Evolutionary conservation across 2,329 filamentous ascomycete species (phyloP), one percentile per base, ranked within the genome.

Genomic region (Epichloe elymi): DNA sequence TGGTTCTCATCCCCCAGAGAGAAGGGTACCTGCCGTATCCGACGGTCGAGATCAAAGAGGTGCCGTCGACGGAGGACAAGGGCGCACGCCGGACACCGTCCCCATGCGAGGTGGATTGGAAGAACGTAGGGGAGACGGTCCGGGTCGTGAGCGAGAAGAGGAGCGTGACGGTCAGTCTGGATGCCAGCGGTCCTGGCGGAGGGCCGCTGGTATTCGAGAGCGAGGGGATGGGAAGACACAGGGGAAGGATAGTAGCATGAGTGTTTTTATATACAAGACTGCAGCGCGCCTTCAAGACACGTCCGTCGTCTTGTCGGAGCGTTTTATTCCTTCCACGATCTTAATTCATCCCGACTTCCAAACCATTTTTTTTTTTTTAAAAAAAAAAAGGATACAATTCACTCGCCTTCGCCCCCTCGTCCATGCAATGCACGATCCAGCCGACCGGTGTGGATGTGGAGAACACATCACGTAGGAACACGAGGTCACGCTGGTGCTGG

Each of bases 11-110:
- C 12, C 89, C 89, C 0, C 74, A 95, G 44, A 79, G 84, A 49
- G 75, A 88, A 30, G 91, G 93, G 1, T 81, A 81, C 62, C 67
- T 93, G n/a, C 75, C 88, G 1, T 80, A 89, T 30, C 93, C 93
- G 0, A 75, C 69, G 7, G 74, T 97, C 2, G 89, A 95, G 48
- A 84, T 97, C 37, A 80, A 84, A 43, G 81, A 82, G 63, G 72
- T 81, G 7, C 49, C 45, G 41, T 64, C 68, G 50, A 58, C 63
- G 60, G 55, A 63, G 51, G 53, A 58, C 52, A 55, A 40, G 54
- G 55, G 43, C 33, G 57, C 54, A 42, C 58, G 58, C 20, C 42
- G 55, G 14, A 60, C 62, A 7, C 3, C 45, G 17, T 7, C 33
- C 56, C 58, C 70, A 67, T 88, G 83, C 61, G 90, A 97, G 69